Conservation (phyloP, 768 basidiomycete genomes). For the Pholiota conissans region DNA sequence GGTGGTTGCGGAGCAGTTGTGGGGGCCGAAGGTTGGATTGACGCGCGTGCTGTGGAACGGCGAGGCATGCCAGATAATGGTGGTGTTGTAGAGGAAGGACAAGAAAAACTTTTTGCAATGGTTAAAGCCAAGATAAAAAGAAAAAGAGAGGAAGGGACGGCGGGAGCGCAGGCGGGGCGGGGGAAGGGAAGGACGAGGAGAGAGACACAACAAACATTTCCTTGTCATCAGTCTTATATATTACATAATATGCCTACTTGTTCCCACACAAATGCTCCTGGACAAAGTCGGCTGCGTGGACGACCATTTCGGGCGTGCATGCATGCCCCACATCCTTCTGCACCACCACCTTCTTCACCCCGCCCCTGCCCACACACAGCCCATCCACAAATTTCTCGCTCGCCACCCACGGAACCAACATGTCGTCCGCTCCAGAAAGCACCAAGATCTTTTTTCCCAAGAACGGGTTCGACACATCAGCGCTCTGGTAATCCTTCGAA, state of each 20-base stretch:
- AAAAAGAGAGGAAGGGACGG: neutral
- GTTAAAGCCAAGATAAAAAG: slow-evolving; percentile 4
- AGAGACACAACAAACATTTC: slow-evolving; percentile 23
- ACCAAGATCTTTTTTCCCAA: slow-evolving; percentile 73
- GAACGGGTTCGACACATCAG: slow-evolving; percentile 50
- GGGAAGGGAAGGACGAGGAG: slow-evolving; percentile 8
- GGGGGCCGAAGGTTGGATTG: slow-evolving; percentile 28
- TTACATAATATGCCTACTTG: slow-evolving; percentile 7
- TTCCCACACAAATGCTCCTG: slow-evolving; percentile 17
- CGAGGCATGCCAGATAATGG: slow-evolving; percentile 47
- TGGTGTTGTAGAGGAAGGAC: neutral
- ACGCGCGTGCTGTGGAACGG: slow-evolving; percentile 45
- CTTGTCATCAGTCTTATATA: slow-evolving; percentile 25
- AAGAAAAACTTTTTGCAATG: neutral
- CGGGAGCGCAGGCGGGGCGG: neutral
- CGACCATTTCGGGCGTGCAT: slow-evolving; percentile 61
- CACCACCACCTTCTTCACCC: slow-evolving; percentile 56
- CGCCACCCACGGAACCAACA: slow-evolving; percentile 64
- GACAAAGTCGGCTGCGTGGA: slow-evolving; percentile 40
- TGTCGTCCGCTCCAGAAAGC: slow-evolving; percentile 65
- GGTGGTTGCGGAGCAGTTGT: slow-evolving; percentile 24
- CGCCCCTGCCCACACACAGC: slow-evolving; percentile 50
- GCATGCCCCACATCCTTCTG: slow-evolving; percentile 61
- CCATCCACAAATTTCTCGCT: slow-evolving; percentile 55
- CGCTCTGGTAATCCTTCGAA: slow-evolving; percentile 34